phyloP scores from a whole-genome alignment of 2,329 filamentous ascomycete species.

The Penicillium nordicum region DNA sequence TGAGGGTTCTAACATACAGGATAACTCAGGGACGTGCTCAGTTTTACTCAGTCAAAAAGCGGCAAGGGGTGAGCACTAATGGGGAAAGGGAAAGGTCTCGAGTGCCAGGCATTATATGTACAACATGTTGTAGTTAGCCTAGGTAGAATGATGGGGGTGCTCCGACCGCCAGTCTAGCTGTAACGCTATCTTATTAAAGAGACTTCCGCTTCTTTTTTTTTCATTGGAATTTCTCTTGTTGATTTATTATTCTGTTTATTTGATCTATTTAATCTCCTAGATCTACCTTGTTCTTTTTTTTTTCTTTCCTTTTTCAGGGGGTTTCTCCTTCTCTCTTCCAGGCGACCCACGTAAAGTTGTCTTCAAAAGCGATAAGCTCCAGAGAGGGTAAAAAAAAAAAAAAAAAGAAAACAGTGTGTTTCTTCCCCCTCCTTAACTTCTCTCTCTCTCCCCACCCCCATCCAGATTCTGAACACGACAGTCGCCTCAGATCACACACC shows the following conservation, averaged over 20 bases:
- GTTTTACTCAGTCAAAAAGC: no score
- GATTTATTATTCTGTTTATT: no score
- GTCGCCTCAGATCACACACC: background rate
- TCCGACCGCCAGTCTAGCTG: constrained; percentile 1
- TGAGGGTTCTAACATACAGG: no score
- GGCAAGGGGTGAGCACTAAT: no score
- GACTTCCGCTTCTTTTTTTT: background rate
- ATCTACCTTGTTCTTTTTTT: background rate
- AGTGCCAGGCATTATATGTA: no score
- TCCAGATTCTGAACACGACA: background rate
- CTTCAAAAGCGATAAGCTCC: background rate
- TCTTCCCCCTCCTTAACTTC: background rate
- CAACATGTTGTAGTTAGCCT: background rate
- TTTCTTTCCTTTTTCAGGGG: background rate
- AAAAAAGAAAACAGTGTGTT: background rate
- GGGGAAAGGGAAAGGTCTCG: no score
- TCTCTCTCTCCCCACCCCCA: background rate
- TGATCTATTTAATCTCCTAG: background rate
- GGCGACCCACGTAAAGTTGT: background rate
- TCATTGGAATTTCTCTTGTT: background rate
- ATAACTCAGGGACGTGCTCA: no score
- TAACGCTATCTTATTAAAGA: background rate
- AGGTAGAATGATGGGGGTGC: background rate
- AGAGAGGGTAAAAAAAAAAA: background rate
- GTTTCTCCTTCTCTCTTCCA: background rate